Base-by-base conservation (phyloP, 768 basidiomycete genomes). In the Lentinula raphanica region DNA sequence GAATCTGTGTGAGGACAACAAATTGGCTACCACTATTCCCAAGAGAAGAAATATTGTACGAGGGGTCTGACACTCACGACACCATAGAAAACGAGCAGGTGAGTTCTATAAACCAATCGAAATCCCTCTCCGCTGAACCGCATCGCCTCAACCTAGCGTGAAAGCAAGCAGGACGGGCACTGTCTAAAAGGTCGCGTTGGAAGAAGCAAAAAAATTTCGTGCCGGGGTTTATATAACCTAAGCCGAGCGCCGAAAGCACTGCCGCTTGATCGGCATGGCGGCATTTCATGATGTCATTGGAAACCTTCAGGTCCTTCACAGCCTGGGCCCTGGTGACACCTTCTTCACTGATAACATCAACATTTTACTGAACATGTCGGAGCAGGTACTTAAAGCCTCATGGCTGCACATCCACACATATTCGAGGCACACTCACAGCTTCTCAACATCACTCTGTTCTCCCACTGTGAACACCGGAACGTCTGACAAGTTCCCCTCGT, bases 1-100 rank as follows among this genome's bases (percentile, higher is more conserved):
- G n/a, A n/a, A n/a, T n/a, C n/a, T n/a, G n/a, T n/a, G n/a, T n/a
- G n/a, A n/a, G n/a, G n/a, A n/a, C n/a, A n/a, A n/a, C n/a, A n/a
- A n/a, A n/a, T n/a, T n/a, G n/a, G n/a, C n/a, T n/a, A n/a, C n/a
- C n/a, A n/a, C n/a, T n/a, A n/a, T n/a, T n/a, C n/a, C n/a, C n/a
- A n/a, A n/a, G n/a, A n/a, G 23, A 49, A 32, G 15, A 50, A 50
- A n/a, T 40, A 12, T 3, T 64, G 63, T 64, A 48, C 54, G 62
- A 54, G 42, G 42, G 59, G 59, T 63, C 59, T 76, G 74, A 76
- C 74, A 74, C 74, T 59, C 62, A 60, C 58, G 25, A 31, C 63
- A 60, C 63, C 59, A 63, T 61, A 29, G 29, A 53, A 36, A 56
- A 57, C 17, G 38, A 57, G 54, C 49, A 59, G 17, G 56, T n/a